Conservation (phyloP, 345 rosid species). For the Rhizophora mangle region DNA sequence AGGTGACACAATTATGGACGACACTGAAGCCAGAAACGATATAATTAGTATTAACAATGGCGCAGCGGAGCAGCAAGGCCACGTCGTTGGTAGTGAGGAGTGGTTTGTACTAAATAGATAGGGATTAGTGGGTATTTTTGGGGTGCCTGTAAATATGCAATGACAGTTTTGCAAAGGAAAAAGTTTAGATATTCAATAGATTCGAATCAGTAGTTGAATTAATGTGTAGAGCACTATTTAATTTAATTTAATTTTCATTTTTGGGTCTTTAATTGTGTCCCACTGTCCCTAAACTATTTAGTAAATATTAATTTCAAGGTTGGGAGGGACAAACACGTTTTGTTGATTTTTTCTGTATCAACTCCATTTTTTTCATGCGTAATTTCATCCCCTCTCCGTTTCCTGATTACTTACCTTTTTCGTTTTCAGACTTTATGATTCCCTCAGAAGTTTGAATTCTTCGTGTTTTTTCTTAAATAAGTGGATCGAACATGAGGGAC, state of each 20-base stretch:
- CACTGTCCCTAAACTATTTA: too few relatives aligned
- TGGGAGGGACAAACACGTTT: constrained; percentile 6
- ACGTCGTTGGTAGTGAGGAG: constrained; percentile 12
- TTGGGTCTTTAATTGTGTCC: too few relatives aligned
- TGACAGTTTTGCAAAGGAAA: constrained; percentile 1
- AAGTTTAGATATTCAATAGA: too few relatives aligned
- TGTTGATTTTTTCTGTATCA: constrained; percentile 6
- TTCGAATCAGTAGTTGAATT: too few relatives aligned
- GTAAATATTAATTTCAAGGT: background rate
- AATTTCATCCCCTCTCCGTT: background rate
- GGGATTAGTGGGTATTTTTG: background rate
- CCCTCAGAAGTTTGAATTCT: too few relatives aligned
- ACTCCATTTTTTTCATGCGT: constrained; percentile 5
- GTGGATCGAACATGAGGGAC: too few relatives aligned
- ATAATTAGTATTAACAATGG: background rate
- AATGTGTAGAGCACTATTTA: too few relatives aligned
- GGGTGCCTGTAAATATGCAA: constrained; percentile 16
- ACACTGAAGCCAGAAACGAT: constrained; percentile 15
- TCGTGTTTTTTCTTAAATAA: too few relatives aligned
- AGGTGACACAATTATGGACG: constrained; percentile 25
- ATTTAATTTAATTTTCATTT: too few relatives aligned
- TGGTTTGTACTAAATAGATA: background rate
- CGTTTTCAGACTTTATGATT: too few relatives aligned
- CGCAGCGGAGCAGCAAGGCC: constrained; percentile 8
- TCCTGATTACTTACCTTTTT: background rate